A percentile compares a stretch with the other conserved stretches of the same genome.
phyloP scores from a whole-genome alignment of 352 stramenopile genomes.

The Thraustotheca clavata region DNA sequence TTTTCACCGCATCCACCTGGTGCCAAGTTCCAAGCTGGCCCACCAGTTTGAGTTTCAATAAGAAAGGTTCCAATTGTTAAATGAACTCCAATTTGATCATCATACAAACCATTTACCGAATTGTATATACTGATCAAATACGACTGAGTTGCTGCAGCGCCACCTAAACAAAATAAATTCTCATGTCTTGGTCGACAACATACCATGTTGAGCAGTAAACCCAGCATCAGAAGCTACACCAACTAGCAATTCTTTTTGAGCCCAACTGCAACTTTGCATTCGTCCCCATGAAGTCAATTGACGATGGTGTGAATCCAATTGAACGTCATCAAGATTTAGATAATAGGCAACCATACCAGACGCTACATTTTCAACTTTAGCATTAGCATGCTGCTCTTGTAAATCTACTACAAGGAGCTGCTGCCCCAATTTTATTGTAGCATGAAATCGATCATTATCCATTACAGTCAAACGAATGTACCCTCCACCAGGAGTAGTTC shows the following conservation, averaged over 20 bases:
- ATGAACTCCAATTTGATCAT: constrained; percentile 18
- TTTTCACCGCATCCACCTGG: constrained; percentile 2
- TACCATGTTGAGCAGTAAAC: constrained; percentile 17
- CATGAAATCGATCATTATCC: background rate
- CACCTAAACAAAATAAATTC: background rate
- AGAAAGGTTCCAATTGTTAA: constrained; percentile 16
- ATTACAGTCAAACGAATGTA: constrained; percentile 15
- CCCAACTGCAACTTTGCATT: constrained; percentile 8
- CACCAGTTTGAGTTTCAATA: constrained; percentile 12
- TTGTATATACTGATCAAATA: constrained; percentile 21
- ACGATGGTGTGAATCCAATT: background rate
- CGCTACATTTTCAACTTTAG: background rate
- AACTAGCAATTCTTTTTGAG: background rate
- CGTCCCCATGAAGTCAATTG: constrained; percentile 1
- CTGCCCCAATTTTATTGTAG: constrained; percentile 9
- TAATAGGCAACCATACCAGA: constrained; percentile 11
- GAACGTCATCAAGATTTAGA: background rate
- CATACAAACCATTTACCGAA: constrained; percentile 17
- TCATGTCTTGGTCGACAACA: too few species aligned
- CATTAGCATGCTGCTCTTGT: constrained; percentile 1
- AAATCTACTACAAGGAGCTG: constrained; percentile 14
- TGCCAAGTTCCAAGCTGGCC: constrained; percentile 10
- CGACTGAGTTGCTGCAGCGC: background rate
- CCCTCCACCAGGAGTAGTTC: background rate
- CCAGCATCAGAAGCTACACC: constrained; percentile 17